Evolutionary conservation across 768 basidiomycete genomes (phyloP).

Genomic region (Sarcodon aspratus): DNA sequence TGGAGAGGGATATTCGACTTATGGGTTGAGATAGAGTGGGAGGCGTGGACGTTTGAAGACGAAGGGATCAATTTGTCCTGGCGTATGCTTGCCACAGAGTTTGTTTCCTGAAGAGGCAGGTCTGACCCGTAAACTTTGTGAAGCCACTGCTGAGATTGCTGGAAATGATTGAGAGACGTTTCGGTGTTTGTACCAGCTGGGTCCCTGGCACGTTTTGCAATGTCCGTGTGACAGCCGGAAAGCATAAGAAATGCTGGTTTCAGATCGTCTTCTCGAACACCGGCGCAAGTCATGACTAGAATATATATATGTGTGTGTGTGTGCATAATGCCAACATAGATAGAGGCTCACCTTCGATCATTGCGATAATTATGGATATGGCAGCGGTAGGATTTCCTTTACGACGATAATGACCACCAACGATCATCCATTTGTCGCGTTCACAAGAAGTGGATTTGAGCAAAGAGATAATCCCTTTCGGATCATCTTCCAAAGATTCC

Average conservation of each 20-base stretch:
- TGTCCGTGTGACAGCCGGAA: slow-evolving; percentile 41
- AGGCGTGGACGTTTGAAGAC: slow-evolving; percentile 3
- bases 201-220: slow-evolving; percentile 22
- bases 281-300: slow-evolving; percentile 29
- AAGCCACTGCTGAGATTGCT: slow-evolving; percentile 31
- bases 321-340: neutral
- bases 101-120: neutral
- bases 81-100: neutral
- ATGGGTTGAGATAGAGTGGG: slow-evolving; percentile 4
- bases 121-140: slow-evolving; percentile 34
- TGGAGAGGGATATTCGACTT: slow-evolving; percentile 6
- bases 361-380: slow-evolving; percentile 27
- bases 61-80: slow-evolving; percentile 1
- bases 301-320: neutral
- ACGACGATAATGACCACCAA: slow-evolving; percentile 41
- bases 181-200: slow-evolving; percentile 11
- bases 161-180: slow-evolving; percentile 24
- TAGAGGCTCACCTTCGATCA: slow-evolving; percentile 33
- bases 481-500: slow-evolving; percentile 29
- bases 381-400: slow-evolving; percentile 34
- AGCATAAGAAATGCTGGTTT: slow-evolving; percentile 42
- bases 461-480: slow-evolving; percentile 31
- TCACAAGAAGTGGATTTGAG: slow-evolving; percentile 28
- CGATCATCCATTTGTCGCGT: slow-evolving; percentile 44
- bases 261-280: slow-evolving; percentile 24